phyloP scores from a whole-genome alignment of 129 eudicot species.

The Gnaphalium uliginosum region DNA sequence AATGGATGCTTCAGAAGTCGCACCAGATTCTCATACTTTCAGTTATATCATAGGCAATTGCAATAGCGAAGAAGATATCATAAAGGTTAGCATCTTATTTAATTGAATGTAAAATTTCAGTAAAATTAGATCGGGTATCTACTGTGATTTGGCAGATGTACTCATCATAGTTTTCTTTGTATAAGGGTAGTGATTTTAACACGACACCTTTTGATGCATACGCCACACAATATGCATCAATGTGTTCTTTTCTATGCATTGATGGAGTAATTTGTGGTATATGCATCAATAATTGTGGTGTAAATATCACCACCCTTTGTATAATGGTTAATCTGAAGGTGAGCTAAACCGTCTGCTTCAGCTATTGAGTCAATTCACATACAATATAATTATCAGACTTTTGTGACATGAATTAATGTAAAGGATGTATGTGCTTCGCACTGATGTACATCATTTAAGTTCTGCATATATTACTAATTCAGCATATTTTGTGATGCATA shows the following conservation, averaged over 20 bases:
- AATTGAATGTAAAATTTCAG: neutral
- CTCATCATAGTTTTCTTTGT: neutral
- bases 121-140: neutral
- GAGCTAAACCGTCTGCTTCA: too few relatives aligned
- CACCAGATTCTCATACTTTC: constrained; percentile 76
- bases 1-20: constrained; percentile 72
- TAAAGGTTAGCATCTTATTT: constrained; percentile 43
- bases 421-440: neutral
- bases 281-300: too few relatives aligned
- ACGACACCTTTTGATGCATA: too few relatives aligned
- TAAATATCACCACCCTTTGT: neutral
- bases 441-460: neutral
- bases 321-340: neutral
- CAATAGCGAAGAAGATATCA: constrained; percentile 56
- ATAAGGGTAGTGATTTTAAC: too few relatives aligned
- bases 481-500: constrained; percentile 31
- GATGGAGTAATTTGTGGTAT: too few relatives aligned
- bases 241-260: too few relatives aligned
- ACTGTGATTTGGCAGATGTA: neutral
- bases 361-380: too few relatives aligned
- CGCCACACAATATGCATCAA: too few relatives aligned
- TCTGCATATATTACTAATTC: constrained; percentile 8
- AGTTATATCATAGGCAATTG: constrained; percentile 71
- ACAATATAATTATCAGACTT: constrained; percentile 6
- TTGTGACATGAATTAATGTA: constrained; percentile 2